Evolutionary conservation across 208 protist species (phyloP).

Genomic region (Leishmania turanica): DNA sequence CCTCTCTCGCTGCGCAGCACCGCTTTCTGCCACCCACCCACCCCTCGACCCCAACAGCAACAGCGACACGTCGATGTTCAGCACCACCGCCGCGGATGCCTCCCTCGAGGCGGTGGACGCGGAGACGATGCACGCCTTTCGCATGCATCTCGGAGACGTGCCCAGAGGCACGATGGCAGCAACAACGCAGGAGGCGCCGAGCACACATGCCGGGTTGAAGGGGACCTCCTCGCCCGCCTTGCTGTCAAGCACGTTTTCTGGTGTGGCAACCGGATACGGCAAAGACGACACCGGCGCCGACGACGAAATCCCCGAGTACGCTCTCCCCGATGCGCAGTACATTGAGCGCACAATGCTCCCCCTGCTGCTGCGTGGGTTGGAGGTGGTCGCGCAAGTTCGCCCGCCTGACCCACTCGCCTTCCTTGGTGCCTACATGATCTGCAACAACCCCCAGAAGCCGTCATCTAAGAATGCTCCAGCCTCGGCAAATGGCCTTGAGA

Average conservation of each 20-base stretch:
- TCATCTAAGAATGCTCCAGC: background rate
- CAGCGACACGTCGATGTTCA: background rate
- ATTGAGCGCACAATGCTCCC: conserved; percentile 79
- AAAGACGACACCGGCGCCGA: background rate
- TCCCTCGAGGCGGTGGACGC: conserved; percentile 18
- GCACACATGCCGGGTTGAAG: background rate
- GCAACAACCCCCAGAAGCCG: conserved; percentile 83
- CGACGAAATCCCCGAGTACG: conserved; percentile 54
- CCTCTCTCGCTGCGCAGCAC: background rate
- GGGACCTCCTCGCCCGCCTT: background rate
- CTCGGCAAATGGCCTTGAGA: background rate
- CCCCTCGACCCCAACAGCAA: background rate
- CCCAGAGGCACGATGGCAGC: background rate
- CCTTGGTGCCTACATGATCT: conserved; percentile 79
- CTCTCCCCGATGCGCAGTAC: conserved; percentile 75
- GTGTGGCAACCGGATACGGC: background rate
- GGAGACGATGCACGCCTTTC: conserved; percentile 20
- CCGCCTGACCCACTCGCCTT: conserved; percentile 84
- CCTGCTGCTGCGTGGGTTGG: conserved; percentile 75
- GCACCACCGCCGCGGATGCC: background rate
- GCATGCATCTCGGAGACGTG: conserved; percentile 10
- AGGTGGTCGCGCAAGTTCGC: conserved; percentile 64
- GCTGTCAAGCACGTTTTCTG: background rate
- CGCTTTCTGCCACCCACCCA: background rate
- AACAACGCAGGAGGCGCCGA: background rate